Base-by-base conservation (phyloP, 192 early-diverging fungal species). In the Geranomyces variabilis region DNA sequence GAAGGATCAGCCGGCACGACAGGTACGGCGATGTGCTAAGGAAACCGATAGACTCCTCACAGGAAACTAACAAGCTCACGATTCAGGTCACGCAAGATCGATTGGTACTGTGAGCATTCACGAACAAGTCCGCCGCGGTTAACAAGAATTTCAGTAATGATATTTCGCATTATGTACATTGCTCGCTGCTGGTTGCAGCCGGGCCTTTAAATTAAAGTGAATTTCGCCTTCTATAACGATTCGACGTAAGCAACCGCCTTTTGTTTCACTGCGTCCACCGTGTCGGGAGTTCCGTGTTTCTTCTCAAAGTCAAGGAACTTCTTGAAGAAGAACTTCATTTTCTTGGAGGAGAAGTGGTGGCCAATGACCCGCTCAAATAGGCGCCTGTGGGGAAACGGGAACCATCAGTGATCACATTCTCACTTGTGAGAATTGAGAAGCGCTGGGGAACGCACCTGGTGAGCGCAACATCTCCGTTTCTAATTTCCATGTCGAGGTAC, bases 291-390 rank as follows among this genome's bases (percentile, higher is more conserved):
- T 24, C 96, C 95, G 71, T 91, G 80, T 33, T 86, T 84, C 85
- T 96, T 96, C 75, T 99, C 97, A 77, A 93, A 99, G 24, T 89
- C 88, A 58, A 99, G 86, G 88, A 93, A 99, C 81, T 95, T 94
- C 83, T 98, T 99, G 82, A 99, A 98, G 74, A 99, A 90, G 84
- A 94, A 98, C 80, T 97, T 98, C 93, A 97, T 96, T 87, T 97
- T 95, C 86, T 96, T 97, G 28, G 93, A 92, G 24, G 96, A 96
- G 71, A 92, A 84, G 77, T 95, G 96, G 83, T 96, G 81, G 12
- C 84, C 83, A n/a, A 92, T 90, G 26, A 93, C 89, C 29, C 95
- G 90, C 75, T 94, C 90, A 86, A 99, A 99, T 67, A 99, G 75
- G 0, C 89, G 80, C 15, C 84, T 80, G 45, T 59, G 21, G 26